Evolutionary conservation across 73 alveolate genomes (phyloP).

Genomic region (Tetrahymena borealis): DNA sequence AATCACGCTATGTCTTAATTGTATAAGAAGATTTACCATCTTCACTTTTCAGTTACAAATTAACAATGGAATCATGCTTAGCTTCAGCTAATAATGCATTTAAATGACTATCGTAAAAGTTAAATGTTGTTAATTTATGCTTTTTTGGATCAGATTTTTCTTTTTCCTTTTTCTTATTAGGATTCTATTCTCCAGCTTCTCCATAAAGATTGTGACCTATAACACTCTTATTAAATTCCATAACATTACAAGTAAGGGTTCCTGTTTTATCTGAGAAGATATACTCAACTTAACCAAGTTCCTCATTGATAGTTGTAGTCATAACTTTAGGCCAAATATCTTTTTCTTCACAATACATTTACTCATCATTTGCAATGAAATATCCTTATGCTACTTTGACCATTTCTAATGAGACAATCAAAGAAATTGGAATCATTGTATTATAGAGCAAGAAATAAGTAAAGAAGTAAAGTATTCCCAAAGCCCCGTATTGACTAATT

Average conservation of each 20-base stretch:
- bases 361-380: conserved; percentile 70
- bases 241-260: conserved; percentile 94
- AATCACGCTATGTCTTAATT: conserved; percentile 4
- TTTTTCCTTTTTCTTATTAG: neutral
- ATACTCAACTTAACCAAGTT: conserved; percentile 97
- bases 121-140: conserved; percentile 14
- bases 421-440: conserved; percentile 95
- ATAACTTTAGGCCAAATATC: conserved; percentile 82
- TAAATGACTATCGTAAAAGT: conserved; percentile 13
- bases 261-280: conserved; percentile 99
- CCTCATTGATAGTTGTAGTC: conserved; percentile 97
- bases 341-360: conserved; percentile 64
- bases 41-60: neutral
- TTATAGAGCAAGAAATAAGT: conserved; percentile 81
- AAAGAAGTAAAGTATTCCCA: conserved; percentile 34
- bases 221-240: conserved; percentile 92
- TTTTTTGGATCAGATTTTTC: neutral
- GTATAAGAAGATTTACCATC: conserved; percentile 7
- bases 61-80: conserved; percentile 4
- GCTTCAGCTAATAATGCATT: conserved; percentile 12
- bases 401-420: conserved; percentile 86
- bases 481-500: conserved; percentile 4
- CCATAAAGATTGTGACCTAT: conserved; percentile 33
- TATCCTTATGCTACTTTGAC: conserved; percentile 82
- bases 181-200: neutral